Conservation (phyloP, 1,284 basidiomycete species). For the Phellopilus nigrolimitatus region DNA sequence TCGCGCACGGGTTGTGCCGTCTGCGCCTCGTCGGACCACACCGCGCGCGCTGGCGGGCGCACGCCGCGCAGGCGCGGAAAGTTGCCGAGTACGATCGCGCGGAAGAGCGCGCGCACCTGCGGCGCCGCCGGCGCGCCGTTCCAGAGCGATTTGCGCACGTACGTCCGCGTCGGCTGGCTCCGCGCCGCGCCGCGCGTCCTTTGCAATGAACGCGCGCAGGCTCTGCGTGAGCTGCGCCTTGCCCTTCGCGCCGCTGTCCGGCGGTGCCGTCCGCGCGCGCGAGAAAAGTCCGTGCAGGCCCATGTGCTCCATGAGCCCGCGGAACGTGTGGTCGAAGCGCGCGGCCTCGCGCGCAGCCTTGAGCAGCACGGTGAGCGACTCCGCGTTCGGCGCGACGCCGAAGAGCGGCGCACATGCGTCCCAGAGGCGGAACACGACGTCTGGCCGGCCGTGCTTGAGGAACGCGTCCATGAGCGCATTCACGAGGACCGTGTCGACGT, state of each 20-base stretch:
- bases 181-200: neutral
- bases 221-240: conserved; percentile 21
- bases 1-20: conserved; percentile 1
- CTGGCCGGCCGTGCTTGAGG: conserved; percentile 47
- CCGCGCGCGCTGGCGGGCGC: conserved; percentile 27
- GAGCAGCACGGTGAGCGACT: conserved; percentile 56
- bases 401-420: conserved; percentile 52
- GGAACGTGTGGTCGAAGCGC: conserved; percentile 44
- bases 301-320: conserved; percentile 37
- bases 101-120: conserved; percentile 44
- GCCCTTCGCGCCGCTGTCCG: neutral
- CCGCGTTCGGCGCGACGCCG: conserved; percentile 45
- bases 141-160: conserved; percentile 38
- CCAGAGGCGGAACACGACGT: conserved; percentile 59
- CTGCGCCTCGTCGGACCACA: conserved; percentile 28
- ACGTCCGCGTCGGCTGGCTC: neutral
- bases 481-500: conserved; percentile 33
- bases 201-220: conserved; percentile 24
- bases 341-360: conserved; percentile 49
- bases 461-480: conserved; percentile 53
- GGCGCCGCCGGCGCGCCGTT: conserved; percentile 39
- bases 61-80: conserved; percentile 35
- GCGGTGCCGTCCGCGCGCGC: neutral
- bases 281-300: conserved; percentile 16
- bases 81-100: conserved; percentile 46